These are phyloP conservation scores for Aspergillus arachidicola DNA, from an alignment of 2,329 filamentous ascomycete species.

Conservation along the genomic window DNA sequence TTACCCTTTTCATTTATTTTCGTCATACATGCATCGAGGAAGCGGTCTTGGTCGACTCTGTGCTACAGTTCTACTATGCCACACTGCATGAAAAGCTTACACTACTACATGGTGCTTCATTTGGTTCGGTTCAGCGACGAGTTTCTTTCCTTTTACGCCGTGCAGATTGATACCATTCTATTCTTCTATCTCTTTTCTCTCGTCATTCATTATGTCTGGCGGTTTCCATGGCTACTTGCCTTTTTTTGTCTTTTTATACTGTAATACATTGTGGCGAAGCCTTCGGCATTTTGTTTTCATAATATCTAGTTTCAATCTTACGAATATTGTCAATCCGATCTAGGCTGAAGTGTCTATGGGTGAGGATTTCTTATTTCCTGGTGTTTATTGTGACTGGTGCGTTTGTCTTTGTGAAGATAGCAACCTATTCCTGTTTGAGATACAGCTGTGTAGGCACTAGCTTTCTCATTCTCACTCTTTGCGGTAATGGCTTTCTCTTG, in stretches of 20 bases:
- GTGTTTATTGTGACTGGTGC: background rate
- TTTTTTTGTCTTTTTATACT: too few species aligned
- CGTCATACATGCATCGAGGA: slow-evolving; percentile 24
- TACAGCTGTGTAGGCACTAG: background rate
- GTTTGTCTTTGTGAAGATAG: background rate
- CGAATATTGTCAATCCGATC: background rate
- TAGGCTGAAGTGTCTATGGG: background rate
- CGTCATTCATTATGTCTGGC: background rate
- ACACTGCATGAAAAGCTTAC: slow-evolving; percentile 19
- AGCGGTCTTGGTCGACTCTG: slow-evolving; percentile 16
- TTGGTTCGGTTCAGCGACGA: slow-evolving; percentile 30
- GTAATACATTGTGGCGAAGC: background rate
- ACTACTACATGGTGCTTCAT: slow-evolving; percentile 21
- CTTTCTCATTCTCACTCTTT: background rate
- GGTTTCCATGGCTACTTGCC: background rate
- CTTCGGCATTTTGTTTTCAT: background rate
- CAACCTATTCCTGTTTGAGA: background rate
- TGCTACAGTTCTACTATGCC: slow-evolving; percentile 6
- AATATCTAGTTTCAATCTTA: background rate
- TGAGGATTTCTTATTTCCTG: background rate
- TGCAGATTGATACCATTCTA: slow-evolving; percentile 40
- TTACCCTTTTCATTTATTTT: slow-evolving; percentile 7
- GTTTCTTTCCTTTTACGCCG: slow-evolving; percentile 24
- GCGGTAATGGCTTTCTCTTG: background rate
- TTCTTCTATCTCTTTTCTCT: slow-evolving; percentile 2